These are phyloP conservation scores for Diaporthe caulivora DNA, from an alignment of 2,329 filamentous ascomycete genomes.

Conservation along the genomic window DNA sequence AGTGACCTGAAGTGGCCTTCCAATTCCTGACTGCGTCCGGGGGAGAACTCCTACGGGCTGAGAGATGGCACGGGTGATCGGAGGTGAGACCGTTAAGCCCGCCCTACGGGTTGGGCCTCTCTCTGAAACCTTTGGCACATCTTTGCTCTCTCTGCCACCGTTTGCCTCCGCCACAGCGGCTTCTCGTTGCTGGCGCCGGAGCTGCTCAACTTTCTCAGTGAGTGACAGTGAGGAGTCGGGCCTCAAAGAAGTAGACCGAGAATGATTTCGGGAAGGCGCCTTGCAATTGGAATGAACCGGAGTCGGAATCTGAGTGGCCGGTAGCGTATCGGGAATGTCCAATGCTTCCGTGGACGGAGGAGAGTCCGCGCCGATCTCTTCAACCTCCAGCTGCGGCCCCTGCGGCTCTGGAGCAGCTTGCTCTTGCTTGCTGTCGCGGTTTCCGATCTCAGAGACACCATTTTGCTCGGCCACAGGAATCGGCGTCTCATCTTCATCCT, in stretches of 20 bases:
- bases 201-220: conserved; percentile 62
- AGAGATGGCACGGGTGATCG: conserved; percentile 66
- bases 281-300: conserved; percentile 34
- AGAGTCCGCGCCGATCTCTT: background rate
- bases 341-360: conserved; percentile 1
- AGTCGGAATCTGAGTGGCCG: conserved; percentile 19
- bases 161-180: conserved; percentile 48
- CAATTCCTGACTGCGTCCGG: conserved; percentile 58
- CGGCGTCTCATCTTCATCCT: conserved; percentile 11
- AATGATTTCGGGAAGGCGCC: conserved; percentile 37
- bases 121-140: conserved; percentile 44
- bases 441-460: background rate
- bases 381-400: background rate
- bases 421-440: conserved; percentile 3
- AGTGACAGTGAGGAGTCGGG: conserved; percentile 47
- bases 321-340: background rate
- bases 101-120: conserved; percentile 58
- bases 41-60: conserved; percentile 62
- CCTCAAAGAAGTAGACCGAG: conserved; percentile 33
- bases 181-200: conserved; percentile 62
- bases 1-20: conserved; percentile 55
- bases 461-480: conserved; percentile 10
- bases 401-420: background rate
- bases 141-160: conserved; percentile 41
- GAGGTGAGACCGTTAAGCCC: conserved; percentile 61